These are phyloP conservation scores for Pyrenochaeta sp. DNA, from an alignment of 2,329 filamentous ascomycete genomes.

Conservation along the genomic window DNA sequence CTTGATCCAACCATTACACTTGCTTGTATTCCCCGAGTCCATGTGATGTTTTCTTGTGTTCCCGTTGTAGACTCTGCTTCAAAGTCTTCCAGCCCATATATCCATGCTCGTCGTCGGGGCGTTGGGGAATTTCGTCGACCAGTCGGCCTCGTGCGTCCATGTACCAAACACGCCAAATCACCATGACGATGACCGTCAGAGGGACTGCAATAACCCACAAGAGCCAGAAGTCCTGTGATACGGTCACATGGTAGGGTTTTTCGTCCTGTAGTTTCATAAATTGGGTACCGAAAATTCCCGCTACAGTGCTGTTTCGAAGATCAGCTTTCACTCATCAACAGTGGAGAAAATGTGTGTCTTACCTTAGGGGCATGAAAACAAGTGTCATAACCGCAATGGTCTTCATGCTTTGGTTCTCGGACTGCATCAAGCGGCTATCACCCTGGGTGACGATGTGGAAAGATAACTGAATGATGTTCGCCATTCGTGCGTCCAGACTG, in stretches of 20 bases:
- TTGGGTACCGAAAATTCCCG: conserved; percentile 39
- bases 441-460: conserved; percentile 52
- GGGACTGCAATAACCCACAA: conserved; percentile 37
- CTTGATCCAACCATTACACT: no score
- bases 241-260: conserved; percentile 21
- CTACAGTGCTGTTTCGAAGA: conserved; percentile 10
- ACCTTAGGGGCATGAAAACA: conserved; percentile 51
- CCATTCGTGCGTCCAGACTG: conserved; percentile 47
- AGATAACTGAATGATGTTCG: conserved; percentile 49
- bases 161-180: conserved; percentile 35
- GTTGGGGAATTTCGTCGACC: conserved; percentile 11
- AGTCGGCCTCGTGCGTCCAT: conserved; percentile 19
- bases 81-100: conserved; percentile 28
- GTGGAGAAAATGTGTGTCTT: not conserved
- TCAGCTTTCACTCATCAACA: no score
- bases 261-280: conserved; percentile 35
- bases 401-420: conserved; percentile 55
- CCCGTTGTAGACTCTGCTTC: not conserved
- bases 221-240: conserved; percentile 41
- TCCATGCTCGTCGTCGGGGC: conserved; percentile 7
- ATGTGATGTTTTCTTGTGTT: not conserved
- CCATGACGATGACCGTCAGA: conserved; percentile 27
- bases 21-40: no score
- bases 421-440: conserved; percentile 46
- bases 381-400: conserved; percentile 55